These are phyloP conservation scores for Tieghemostelium lacteum DNA, from an alignment of 78 protist genomes.

Conservation along the genomic window DNA sequence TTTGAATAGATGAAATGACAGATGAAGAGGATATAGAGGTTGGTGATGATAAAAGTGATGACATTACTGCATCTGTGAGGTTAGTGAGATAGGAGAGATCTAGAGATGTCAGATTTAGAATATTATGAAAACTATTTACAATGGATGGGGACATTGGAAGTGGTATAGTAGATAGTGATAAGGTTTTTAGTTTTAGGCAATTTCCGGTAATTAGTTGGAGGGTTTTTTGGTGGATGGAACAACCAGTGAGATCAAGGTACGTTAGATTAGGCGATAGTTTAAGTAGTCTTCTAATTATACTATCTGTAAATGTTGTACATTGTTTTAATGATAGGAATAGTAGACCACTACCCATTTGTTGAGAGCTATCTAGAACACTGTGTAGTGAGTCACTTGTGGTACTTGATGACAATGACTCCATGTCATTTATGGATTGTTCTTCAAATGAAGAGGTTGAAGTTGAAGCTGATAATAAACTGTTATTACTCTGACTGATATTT, in stretches of 20 bases:
- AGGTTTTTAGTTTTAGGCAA: conserved; percentile 14
- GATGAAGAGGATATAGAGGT: too few relatives aligned
- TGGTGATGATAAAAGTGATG: not conserved
- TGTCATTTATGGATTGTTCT: not conserved
- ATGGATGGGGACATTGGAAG: not conserved
- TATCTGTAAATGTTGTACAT: conserved; percentile 23
- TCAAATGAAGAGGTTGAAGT: not conserved
- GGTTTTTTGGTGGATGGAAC: conserved; percentile 21
- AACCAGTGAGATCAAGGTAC: conserved; percentile 44
- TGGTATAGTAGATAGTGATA: not conserved
- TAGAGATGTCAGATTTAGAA: conserved; percentile 13
- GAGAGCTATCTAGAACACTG: not conserved
- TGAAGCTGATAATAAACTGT: not conserved
- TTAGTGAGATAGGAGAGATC: conserved; percentile 6
- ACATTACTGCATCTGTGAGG: not conserved
- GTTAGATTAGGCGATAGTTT: conserved; percentile 33
- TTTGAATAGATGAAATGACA: not conserved
- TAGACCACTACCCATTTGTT: conserved; percentile 1
- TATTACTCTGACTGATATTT: not conserved
- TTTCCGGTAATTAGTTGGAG: conserved; percentile 7
- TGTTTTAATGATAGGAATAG: conserved; percentile 8
- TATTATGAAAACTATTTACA: conserved; percentile 7
- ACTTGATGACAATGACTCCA: not conserved
- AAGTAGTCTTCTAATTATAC: conserved; percentile 4
- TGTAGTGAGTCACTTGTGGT: not conserved